These are phyloP conservation scores for Gnomoniopsis sp. DNA, from an alignment of 2,329 filamentous ascomycete species.

Conservation along the genomic window DNA sequence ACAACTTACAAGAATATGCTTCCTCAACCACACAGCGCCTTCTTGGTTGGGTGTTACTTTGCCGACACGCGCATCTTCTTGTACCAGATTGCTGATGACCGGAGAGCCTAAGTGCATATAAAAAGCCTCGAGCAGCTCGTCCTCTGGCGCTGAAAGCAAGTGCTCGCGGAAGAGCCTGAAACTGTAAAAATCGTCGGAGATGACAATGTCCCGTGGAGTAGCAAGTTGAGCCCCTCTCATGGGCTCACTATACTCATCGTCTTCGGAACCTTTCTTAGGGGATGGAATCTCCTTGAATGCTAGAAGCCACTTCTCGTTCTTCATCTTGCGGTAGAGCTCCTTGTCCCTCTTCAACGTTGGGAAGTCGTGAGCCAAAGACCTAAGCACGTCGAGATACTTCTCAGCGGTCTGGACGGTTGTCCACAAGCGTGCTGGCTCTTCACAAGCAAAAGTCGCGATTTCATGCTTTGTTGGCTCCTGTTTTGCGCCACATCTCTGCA, in stretches of 20 bases:
- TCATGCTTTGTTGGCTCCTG: constrained; percentile 85
- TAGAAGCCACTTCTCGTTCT: constrained; percentile 70
- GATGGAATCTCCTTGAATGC: constrained; percentile 71
- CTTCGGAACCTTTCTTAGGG: constrained; percentile 44
- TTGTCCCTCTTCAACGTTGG: constrained; percentile 72
- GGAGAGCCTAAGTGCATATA: constrained; percentile 79
- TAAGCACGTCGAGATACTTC: constrained; percentile 81
- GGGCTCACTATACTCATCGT: constrained; percentile 60
- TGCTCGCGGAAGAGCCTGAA: constrained; percentile 84
- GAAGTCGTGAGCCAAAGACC: constrained; percentile 73
- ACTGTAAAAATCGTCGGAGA: constrained; percentile 84
- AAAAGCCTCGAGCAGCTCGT: constrained; percentile 80
- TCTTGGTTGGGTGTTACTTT: constrained; percentile 63
- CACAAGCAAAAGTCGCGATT: constrained; percentile 78
- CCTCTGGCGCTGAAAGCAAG: constrained; percentile 83
- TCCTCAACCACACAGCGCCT: constrained; percentile 66
- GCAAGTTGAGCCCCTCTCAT: constrained; percentile 79
- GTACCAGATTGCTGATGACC: constrained; percentile 71
- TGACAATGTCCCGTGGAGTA: constrained; percentile 66
- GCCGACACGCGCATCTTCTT: constrained; percentile 74
- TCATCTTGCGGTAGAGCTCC: constrained; percentile 73
- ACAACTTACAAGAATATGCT: constrained; percentile 59
- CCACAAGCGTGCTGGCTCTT: constrained; percentile 77
- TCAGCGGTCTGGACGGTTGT: constrained; percentile 76
- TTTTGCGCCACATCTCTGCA: constrained; percentile 86